A percentile compares a stretch with the other conserved stretches of the same genome.
phyloP scores from a whole-genome alignment of 768 basidiomycete genomes.

The Pleurotus salmoneostramineus region DNA sequence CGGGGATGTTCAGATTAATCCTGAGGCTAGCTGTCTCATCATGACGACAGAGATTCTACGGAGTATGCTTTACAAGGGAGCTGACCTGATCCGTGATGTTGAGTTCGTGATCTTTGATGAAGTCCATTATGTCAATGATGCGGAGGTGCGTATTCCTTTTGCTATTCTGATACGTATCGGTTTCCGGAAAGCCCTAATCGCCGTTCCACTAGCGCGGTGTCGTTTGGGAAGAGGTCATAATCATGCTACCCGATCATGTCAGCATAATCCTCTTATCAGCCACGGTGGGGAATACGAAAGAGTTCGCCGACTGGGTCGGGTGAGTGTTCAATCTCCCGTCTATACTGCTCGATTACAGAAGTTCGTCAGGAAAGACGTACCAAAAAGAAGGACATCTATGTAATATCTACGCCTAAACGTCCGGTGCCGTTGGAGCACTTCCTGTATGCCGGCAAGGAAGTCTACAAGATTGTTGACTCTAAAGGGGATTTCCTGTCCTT shows the following conservation, averaged over 20 bases:
- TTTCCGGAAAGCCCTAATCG: constrained; percentile 3
- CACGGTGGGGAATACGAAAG: constrained; percentile 96
- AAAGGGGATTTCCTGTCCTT: constrained; percentile 65
- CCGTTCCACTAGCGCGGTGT: constrained; percentile 73
- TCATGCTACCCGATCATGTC: constrained; percentile 98
- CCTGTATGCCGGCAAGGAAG: constrained; percentile 89
- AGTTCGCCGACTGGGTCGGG: constrained; percentile 99
- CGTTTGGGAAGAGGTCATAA: constrained; percentile 99
- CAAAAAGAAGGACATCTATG: constrained; percentile 99
- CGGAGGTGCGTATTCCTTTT: constrained; percentile 60
- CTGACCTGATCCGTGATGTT: constrained; percentile 96
- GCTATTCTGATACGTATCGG: neutral
- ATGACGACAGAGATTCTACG: constrained; percentile 98
- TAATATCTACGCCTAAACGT: constrained; percentile 93
- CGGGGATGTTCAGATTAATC: constrained; percentile 98
- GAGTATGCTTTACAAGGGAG: constrained; percentile 98
- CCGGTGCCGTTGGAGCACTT: constrained; percentile 98
- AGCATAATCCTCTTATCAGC: constrained; percentile 96
- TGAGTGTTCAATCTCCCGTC: constrained; percentile 31
- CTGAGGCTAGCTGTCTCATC: constrained; percentile 93
- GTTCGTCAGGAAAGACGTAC: constrained; percentile 62
- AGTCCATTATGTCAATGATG: constrained; percentile 99
- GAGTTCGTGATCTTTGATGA: constrained; percentile 99
- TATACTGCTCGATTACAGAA: neutral
- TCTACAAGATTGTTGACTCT: constrained; percentile 90